These are phyloP conservation scores for Wickerhamiella hasegawae DNA, from an alignment of 805 yeast species.

Conservation along the genomic window DNA sequence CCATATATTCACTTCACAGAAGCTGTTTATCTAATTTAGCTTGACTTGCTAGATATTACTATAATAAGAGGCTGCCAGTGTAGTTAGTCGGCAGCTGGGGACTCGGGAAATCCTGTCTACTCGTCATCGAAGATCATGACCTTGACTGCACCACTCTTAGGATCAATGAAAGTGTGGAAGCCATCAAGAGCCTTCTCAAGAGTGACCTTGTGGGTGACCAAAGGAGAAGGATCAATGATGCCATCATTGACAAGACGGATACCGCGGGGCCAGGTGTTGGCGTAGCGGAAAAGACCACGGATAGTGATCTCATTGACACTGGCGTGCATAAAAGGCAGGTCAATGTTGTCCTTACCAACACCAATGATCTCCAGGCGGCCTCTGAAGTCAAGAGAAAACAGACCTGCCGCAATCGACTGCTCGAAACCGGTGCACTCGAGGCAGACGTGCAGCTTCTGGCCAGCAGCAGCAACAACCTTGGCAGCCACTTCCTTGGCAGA, in stretches of 20 bases:
- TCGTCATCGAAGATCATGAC: slow-evolving; percentile 29
- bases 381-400: slow-evolving; percentile 31
- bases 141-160: slow-evolving; percentile 31
- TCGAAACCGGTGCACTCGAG: slow-evolving; percentile 43
- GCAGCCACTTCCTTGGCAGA: slow-evolving; percentile 21
- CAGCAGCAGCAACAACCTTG: slow-evolving; percentile 24
- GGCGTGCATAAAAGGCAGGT: slow-evolving; percentile 39
- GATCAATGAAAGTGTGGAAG: slow-evolving; percentile 27
- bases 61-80: too few species aligned
- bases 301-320: slow-evolving; percentile 37
- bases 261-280: slow-evolving; percentile 42
- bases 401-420: slow-evolving; percentile 30
- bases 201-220: slow-evolving; percentile 34
- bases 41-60: too few species aligned
- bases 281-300: slow-evolving; percentile 37
- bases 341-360: slow-evolving; percentile 33
- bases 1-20: too few species aligned
- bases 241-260: slow-evolving; percentile 32
- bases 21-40: too few species aligned
- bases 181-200: slow-evolving; percentile 34
- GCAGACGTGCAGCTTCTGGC: slow-evolving; percentile 28
- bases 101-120: too few species aligned
- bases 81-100: too few species aligned
- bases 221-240: slow-evolving; percentile 28
- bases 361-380: slow-evolving; percentile 35